Evolutionary conservation across 2,329 filamentous ascomycete genomes (phyloP).

Genomic region (Sporothrix euskadiensis): DNA sequence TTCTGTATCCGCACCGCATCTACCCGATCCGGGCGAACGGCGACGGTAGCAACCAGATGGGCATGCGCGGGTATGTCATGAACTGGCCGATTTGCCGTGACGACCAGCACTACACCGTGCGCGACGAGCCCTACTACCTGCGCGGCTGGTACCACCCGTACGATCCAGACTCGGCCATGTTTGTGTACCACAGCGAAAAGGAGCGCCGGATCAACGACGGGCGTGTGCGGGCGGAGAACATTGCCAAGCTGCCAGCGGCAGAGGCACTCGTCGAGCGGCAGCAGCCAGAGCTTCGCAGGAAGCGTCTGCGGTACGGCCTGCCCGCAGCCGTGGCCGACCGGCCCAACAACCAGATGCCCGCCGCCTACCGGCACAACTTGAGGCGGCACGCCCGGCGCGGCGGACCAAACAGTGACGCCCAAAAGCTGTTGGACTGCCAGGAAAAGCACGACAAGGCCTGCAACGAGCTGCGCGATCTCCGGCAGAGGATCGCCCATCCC

Average conservation of each 20-base stretch:
- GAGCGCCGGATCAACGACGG: not conserved
- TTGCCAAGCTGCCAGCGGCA: not conserved
- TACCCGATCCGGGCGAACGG: not conserved
- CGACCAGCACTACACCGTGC: not conserved
- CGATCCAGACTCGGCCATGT: not conserved
- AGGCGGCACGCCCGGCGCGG: no score
- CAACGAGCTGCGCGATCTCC: not conserved
- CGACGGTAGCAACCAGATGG: not conserved
- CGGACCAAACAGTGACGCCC: no score
- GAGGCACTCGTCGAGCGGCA: no score
- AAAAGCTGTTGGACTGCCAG: no score
- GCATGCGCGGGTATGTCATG: not conserved
- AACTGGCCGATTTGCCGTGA: not conserved
- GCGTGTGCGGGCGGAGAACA: not conserved
- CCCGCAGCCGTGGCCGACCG: no score
- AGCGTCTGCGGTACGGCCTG: no score
- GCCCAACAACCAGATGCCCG: no score
- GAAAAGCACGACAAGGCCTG: not conserved
- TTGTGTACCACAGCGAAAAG: not conserved
- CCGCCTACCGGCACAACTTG: no score
- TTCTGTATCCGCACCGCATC: not conserved
- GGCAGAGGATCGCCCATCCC: not conserved
- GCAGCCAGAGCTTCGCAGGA: no score
- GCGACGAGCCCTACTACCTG: not conserved
- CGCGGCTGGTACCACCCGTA: not conserved